Conservation (phyloP, 2,329 filamentous ascomycete species). For the Alternaria novae-zelandiae region DNA sequence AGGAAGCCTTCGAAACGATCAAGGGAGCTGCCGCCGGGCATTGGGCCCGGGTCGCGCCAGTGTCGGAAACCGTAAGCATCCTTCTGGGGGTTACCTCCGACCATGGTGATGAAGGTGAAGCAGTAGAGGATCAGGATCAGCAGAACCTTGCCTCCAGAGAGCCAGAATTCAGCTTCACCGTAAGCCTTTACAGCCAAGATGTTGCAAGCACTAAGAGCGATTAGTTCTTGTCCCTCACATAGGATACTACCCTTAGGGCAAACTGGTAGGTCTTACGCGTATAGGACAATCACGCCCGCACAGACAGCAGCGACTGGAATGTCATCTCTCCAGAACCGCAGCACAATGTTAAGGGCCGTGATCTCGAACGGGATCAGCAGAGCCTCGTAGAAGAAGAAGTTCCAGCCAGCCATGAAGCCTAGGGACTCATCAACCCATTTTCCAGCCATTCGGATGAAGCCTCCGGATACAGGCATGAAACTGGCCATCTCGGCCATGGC, state of each 20-base stretch:
- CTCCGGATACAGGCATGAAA: slow-evolving; percentile 67
- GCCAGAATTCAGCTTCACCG: slow-evolving; percentile 55
- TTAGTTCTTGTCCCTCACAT: slow-evolving; percentile 17
- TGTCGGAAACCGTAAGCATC: slow-evolving; percentile 54
- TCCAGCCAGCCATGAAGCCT: slow-evolving; percentile 65
- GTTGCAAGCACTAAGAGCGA: slow-evolving; percentile 51
- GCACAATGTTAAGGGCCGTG: slow-evolving; percentile 50
- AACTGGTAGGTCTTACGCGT: slow-evolving; percentile 43
- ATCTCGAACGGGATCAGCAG: slow-evolving; percentile 61
- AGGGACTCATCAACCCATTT: slow-evolving; percentile 70
- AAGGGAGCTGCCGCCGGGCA: slow-evolving; percentile 31
- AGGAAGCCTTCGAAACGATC: slow-evolving; percentile 48
- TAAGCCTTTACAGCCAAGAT: slow-evolving; percentile 54
- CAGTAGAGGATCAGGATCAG: slow-evolving; percentile 54
- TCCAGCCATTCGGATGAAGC: slow-evolving; percentile 69
- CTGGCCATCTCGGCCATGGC: slow-evolving; percentile 69
- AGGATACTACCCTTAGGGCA: not conserved
- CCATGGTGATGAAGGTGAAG: slow-evolving; percentile 57
- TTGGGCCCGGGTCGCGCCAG: slow-evolving; percentile 50
- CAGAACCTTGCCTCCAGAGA: slow-evolving; percentile 55
- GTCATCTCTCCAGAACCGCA: slow-evolving; percentile 54
- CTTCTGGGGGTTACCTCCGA: slow-evolving; percentile 53
- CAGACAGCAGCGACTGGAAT: slow-evolving; percentile 52
- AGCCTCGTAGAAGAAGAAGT: slow-evolving; percentile 60
- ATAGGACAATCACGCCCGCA: slow-evolving; percentile 51